Base-by-base conservation (phyloP, 768 basidiomycete species). In the Lyophyllum atratum region DNA sequence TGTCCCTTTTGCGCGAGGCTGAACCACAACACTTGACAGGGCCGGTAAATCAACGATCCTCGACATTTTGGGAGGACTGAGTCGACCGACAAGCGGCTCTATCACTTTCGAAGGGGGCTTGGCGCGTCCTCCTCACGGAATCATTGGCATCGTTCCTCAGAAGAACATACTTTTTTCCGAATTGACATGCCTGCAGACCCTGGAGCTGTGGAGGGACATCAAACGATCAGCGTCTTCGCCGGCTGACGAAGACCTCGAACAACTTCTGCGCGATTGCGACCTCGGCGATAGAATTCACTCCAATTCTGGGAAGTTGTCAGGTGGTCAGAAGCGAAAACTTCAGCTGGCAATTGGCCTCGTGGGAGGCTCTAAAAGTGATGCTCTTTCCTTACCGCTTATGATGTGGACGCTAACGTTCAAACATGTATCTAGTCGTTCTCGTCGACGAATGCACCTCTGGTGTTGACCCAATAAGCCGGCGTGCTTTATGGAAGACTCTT, bases 81-180 rank as follows among this genome's bases (percentile, higher is more conserved):
- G 81, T 17, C 80, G 79, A 9, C 76, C 74, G 24, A 80, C 76
- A 3, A 70, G 75, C 8, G 86, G 86, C 26, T 66, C 72, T 2
- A 71, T 86, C 31, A 68, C 71, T 11, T 70, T 70, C 44, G 78
- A 76, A 54, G 79, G 80, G 26, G 79, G 79, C 0, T 65, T 69
- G 17, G 66, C 72, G 45, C 70, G 67, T 21, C 80, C 81, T 9
- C 70, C 80, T 1, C 80, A 78, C 2, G 85, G 85, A 17, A 75
- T 74, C 1, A 67, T 87, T 21, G 85, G 85, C 2, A 82, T 87
- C 52, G 85, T 85, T 0, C 84, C 85, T 2, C 85, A 87, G 70
- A 85, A 85, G 72, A 87, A 87, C 63, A 85, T 87, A 9, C 72
- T 87, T 5, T 85, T 86, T 64, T 78, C 85, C 0, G 86, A 87